phyloP scores from a whole-genome alignment of 176 grass and related monocot species.

The Oryza glumipatula region DNA sequence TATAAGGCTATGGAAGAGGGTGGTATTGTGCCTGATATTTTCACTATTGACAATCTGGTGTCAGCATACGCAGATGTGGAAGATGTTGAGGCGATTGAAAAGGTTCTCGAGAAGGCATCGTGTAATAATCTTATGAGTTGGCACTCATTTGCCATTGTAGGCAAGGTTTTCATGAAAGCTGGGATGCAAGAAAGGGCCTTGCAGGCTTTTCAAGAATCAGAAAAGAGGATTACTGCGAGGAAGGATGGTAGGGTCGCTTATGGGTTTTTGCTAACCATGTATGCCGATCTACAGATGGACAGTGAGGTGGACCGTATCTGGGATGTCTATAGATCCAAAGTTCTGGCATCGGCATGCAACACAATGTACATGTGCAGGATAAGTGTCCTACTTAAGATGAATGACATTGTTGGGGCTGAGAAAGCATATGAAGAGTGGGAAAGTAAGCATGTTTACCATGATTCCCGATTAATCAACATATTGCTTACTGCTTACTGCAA shows the following conservation, averaged over 20 bases:
- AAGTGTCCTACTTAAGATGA: constrained; percentile 48
- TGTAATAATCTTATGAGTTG: constrained; percentile 22
- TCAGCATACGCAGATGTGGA: constrained; percentile 21
- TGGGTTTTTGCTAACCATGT: constrained; percentile 45
- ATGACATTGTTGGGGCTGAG: constrained; percentile 54
- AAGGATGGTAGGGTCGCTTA: constrained; percentile 41
- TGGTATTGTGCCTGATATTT: constrained; percentile 42
- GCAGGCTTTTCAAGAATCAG: constrained; percentile 41
- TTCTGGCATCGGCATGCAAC: constrained; percentile 28
- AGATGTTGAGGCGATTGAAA: constrained; percentile 40
- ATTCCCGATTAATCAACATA: constrained; percentile 46
- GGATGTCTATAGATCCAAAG: constrained; percentile 41
- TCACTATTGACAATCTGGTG: constrained; percentile 41
- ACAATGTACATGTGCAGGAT: constrained; percentile 63
- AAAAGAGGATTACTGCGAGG: constrained; percentile 31
- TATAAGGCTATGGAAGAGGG: constrained; percentile 49
- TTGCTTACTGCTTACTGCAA: constrained; percentile 53
- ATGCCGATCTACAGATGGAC: constrained; percentile 47
- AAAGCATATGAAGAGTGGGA: constrained; percentile 56
- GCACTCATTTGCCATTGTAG: constrained; percentile 39
- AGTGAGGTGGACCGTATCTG: constrained; percentile 46
- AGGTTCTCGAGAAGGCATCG: constrained; percentile 32
- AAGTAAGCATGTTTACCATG: constrained; percentile 2
- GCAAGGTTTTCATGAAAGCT: constrained; percentile 39
- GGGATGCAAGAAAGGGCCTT: constrained; percentile 46